Conservation (phyloP, 2,329 filamentous ascomycete genomes). For the Rutstroemia sp. region DNA sequence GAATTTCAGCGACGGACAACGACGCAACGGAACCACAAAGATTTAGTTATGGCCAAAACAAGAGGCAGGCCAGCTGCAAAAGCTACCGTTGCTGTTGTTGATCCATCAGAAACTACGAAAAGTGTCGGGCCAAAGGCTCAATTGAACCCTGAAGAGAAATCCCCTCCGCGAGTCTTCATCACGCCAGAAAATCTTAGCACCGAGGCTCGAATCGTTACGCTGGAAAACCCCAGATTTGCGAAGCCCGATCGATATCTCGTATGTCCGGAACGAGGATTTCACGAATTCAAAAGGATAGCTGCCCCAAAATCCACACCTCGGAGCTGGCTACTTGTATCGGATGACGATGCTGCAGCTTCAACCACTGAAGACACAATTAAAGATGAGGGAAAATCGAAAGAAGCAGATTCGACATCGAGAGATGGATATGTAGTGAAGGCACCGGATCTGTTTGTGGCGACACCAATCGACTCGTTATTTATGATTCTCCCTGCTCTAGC, state of each 20-base stretch:
- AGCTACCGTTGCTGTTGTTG: constrained; percentile 13
- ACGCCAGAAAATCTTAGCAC: constrained; percentile 47
- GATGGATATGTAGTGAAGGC: constrained; percentile 53
- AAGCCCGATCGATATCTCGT: constrained; percentile 53
- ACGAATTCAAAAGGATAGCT: constrained; percentile 55
- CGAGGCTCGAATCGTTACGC: constrained; percentile 50
- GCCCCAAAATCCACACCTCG: constrained; percentile 46
- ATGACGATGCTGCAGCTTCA: constrained; percentile 7
- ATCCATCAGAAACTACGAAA: constrained; percentile 18
- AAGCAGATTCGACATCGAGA: constrained; percentile 7
- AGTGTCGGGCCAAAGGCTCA: constrained; percentile 25
- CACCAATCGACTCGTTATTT: constrained; percentile 77
- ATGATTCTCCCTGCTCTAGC: constrained; percentile 67
- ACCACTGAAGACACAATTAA: constrained; percentile 17
- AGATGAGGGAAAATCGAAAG: constrained; percentile 14
- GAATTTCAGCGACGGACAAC: background rate
- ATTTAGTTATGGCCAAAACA: constrained; percentile 22
- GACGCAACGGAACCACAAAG: background rate
- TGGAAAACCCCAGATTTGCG: constrained; percentile 51
- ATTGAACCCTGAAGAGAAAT: constrained; percentile 29
- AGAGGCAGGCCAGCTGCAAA: constrained; percentile 23
- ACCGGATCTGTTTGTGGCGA: constrained; percentile 76
- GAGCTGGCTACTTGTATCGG: constrained; percentile 49
- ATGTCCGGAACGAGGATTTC: constrained; percentile 54
- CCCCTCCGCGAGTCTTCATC: constrained; percentile 50